Base-by-base conservation (phyloP, 108 stramenopile species). In the Mayamaea pseudoterrestris region DNA sequence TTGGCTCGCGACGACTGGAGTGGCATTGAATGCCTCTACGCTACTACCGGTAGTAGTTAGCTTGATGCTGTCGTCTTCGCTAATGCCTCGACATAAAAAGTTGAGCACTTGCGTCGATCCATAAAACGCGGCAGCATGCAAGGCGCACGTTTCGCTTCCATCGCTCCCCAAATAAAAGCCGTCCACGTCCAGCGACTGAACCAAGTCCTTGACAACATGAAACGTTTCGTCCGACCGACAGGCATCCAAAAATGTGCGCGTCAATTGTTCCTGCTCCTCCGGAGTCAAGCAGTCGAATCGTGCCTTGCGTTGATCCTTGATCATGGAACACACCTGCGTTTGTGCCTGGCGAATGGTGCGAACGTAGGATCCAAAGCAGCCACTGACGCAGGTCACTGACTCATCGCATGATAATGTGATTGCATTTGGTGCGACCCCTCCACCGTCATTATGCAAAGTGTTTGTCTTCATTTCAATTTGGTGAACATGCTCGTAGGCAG, bases 311-410 rank as follows among this genome's bases (percentile, higher is more conserved):
- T 49, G 21, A 24, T 63, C 45, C 30, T 70, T 72, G 3, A 78
- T 40, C 12, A 74, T 47, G 13, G 44, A 35, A 7, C 58, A 53
- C 2, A 83, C 58, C 28, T 36, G 35, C 22, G 57, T 12, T 8
- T 73, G 50, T 17, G 80, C 75, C 22, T 40, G 54, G 14, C 53
- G 59, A n/a, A 88, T 58, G 0, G 76, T 69, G 4, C 47, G 53
- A 0, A 71, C 50, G 47, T 83, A 88, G 1, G 85, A 80, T 14
- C 85, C 85, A 27, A 88, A 59, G 26, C 80, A 88, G 9, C 85
- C 85, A 24, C 54, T 77, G n/a, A n/a, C n/a, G n/a, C n/a, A 43
- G 65, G 63, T 51, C 55, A 52, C 57, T 64, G 78, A 20, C 37
- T 60, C 20, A 55, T 27, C 12, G 39, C 45, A 16, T 35, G n/a